phyloP scores from a whole-genome alignment of 2,329 filamentous ascomycete genomes.

The Dothideomycetes sp. region DNA sequence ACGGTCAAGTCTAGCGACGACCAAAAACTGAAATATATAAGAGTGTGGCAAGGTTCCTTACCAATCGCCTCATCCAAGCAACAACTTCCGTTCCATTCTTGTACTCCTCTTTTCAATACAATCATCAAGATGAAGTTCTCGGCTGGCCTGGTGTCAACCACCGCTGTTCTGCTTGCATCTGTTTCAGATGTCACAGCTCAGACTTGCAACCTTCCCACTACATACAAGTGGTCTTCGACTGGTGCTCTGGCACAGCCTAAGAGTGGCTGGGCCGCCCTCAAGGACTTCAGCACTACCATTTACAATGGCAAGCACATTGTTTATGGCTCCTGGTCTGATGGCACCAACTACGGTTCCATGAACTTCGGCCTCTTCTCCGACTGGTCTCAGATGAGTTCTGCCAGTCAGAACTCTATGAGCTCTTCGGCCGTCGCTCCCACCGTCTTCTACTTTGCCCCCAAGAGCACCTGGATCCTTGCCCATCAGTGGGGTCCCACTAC shows the following conservation, averaged over 20 bases:
- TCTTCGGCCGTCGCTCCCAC: conserved; percentile 47
- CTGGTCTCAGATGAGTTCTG: conserved; percentile 44
- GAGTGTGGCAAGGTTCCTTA: too few relatives aligned
- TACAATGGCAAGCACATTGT: conserved; percentile 54
- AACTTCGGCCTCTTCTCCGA: conserved; percentile 47
- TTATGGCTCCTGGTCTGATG: conserved; percentile 46
- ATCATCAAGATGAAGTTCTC: conserved; percentile 15
- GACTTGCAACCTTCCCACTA: conserved; percentile 45
- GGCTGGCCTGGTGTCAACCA: conserved; percentile 11
- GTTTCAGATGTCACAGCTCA: conserved; percentile 11
- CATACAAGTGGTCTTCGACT: conserved; percentile 48
- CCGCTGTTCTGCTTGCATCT: conserved; percentile 10
- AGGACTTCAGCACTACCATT: conserved; percentile 50
- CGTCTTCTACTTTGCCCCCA: conserved; percentile 54
- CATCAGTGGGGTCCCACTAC: conserved; percentile 54
- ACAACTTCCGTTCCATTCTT: too few relatives aligned
- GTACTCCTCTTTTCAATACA: too few relatives aligned
- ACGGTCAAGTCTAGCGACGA: too few relatives aligned
- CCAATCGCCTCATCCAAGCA: too few relatives aligned
- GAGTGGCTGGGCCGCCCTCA: conserved; percentile 48
- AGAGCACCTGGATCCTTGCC: conserved; percentile 55
- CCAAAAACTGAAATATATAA: too few relatives aligned
- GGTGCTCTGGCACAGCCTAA: conserved; percentile 43
- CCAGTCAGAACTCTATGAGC: conserved; percentile 45
- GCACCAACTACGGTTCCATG: conserved; percentile 48